Percentiles rank a stretch among this genome's conserved stretches.
Evolutionary conservation across 345 rosid species (phyloP).

Genomic region (Salix arbutifolia): DNA sequence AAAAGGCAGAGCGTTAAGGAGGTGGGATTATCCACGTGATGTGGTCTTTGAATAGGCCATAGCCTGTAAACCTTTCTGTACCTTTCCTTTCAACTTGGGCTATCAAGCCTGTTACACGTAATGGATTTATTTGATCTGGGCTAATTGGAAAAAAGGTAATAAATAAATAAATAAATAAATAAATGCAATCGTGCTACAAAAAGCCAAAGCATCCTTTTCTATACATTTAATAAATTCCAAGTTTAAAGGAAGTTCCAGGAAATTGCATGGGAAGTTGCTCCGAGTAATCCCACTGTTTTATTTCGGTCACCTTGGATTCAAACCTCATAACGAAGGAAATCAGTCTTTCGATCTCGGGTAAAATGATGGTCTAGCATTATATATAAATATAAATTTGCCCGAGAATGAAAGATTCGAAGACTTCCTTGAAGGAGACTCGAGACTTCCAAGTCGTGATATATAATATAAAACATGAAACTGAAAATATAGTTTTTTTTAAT

Average conservation of each 20-base stretch:
- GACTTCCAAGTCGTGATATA: background rate
- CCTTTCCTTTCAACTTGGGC: background rate
- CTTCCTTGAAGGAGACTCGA: background rate
- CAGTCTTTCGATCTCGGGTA: too few relatives aligned
- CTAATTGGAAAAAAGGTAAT: background rate
- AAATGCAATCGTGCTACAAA: background rate
- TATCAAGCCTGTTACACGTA: background rate
- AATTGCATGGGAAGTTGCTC: background rate
- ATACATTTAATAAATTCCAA: background rate
- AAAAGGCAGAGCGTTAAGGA: too few relatives aligned
- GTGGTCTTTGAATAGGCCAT: too few relatives aligned
- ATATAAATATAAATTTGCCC: too few relatives aligned
- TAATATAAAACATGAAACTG: background rate
- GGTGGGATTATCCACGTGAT: too few relatives aligned
- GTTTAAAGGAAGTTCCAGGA: background rate
- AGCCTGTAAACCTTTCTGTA: background rate
- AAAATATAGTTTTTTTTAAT: background rate
- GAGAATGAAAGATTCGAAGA: background rate
- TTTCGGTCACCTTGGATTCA: background rate
- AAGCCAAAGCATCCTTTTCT: background rate
- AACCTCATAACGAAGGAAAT: background rate
- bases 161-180: background rate
- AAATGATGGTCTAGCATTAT: too few relatives aligned
- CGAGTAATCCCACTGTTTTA: background rate
- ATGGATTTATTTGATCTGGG: background rate